Conservation (phyloP, 2,329 filamentous ascomycete species). For the Colletotrichum horii region DNA sequence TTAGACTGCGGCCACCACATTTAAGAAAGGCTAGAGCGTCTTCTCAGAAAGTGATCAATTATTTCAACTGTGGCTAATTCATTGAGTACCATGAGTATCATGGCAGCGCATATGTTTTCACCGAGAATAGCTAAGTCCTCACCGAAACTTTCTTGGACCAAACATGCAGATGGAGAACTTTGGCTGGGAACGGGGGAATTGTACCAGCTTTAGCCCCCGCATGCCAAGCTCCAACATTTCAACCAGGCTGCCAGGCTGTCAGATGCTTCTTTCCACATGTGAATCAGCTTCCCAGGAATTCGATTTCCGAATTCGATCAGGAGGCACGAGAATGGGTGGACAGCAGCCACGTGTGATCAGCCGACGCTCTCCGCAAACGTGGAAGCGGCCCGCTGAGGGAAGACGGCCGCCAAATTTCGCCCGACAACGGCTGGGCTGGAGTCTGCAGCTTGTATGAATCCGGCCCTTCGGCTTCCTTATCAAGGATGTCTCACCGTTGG, state of each 20-base stretch:
- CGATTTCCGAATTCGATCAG: not conserved
- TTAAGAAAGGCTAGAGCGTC: no score
- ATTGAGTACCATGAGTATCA: no score
- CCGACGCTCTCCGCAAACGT: not conserved
- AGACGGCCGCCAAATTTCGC: not conserved
- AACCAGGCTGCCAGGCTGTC: not conserved
- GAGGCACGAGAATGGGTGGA: not conserved
- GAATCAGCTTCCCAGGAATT: not conserved
- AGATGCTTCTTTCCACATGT: not conserved
- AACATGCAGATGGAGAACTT: no score
- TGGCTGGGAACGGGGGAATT: no score
- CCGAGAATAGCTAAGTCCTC: no score
- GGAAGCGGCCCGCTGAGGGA: not conserved
- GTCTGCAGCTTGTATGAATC: not conserved
- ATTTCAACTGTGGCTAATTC: no score
- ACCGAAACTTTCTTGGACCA: no score
- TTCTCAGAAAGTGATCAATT: no score
- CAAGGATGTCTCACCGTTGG: not conserved
- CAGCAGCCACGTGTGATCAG: not conserved
- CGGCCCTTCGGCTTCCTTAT: not conserved
- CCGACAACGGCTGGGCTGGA: not conserved
- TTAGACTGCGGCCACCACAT: no score
- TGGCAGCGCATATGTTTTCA: no score
- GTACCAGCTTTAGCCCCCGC: not conserved
- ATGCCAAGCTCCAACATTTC: not conserved